Evolutionary conservation across 2,329 filamentous ascomycete species (phyloP), one percentile per base, ranked within the genome.

Genomic region (Phialophora macrospora): DNA sequence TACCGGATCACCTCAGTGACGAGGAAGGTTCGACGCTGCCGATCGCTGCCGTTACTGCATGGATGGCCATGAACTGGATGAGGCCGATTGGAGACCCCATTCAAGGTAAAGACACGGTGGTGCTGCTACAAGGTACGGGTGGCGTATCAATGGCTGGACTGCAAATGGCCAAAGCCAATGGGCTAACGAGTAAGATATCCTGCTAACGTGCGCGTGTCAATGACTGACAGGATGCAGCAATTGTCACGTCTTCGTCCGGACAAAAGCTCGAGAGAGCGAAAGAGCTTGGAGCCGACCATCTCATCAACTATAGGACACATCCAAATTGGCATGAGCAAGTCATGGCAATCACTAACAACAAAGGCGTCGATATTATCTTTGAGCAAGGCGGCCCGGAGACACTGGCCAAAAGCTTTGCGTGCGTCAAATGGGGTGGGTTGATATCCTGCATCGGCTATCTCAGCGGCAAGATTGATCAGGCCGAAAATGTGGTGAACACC

Each of bases 401-500:
- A 0, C 74, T 82, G 20, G 64, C 73, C 26, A 80, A 84, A 72
- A 82, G 80, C 55, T 75, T 85, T 34, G 74, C 79, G 8, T 78
- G 78, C 20, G 76, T 82, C 4, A 77, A 78, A 0, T 76, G 75
- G 26, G 82, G 82, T 1, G 84, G 83, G 0, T 66, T 81, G 28
- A 79, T 85, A 51, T 41, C 32, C 30, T 49, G 48, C 22, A 67
- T 70, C 34, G 68, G 68, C 26, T 67, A 68, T 59, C 60, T 70
- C 8, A 57, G 38, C 8, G 59, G 63, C 20, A 66, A 64, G 44
- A 55, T 62, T 28, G 62, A 65, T 73, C 73, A 14, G 69, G 74
- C 12, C 67, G 67, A 78, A 9, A 84, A 86, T 73, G 74, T 84
- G 52, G 77, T 84, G 6, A 88, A 88, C 68, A 83, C 87, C 17